Evolutionary conservation across 1,139 yeast genomes (phyloP).

Genomic region (Pichia sorboxylosa): DNA sequence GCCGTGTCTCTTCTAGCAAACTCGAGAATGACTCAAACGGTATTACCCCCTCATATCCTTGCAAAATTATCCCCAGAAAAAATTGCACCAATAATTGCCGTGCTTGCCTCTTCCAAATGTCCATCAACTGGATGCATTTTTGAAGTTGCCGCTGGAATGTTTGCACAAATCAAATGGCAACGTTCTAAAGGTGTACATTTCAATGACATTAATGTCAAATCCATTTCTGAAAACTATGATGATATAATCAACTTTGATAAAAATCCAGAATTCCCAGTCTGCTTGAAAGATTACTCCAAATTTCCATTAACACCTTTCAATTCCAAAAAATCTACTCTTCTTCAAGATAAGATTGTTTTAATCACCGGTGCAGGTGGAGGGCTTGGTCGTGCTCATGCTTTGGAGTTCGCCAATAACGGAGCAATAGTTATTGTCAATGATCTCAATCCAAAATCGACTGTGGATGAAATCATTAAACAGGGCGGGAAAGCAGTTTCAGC

Average conservation of each 20-base stretch:
- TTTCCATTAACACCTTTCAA: constrained; percentile 47
- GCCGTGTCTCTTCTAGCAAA: constrained; percentile 91
- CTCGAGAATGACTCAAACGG: constrained; percentile 89
- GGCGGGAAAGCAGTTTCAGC: constrained; percentile 86
- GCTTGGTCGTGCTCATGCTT: constrained; percentile 83
- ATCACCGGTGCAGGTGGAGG: constrained; percentile 97
- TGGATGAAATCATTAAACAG: constrained; percentile 54
- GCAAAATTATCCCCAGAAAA: constrained; percentile 76
- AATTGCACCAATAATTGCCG: constrained; percentile 82
- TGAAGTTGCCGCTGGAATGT: constrained; percentile 93
- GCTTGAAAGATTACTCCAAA: constrained; percentile 48
- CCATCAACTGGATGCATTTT: constrained; percentile 60
- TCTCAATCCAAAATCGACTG: constrained; percentile 69
- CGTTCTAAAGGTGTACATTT: constrained; percentile 78
- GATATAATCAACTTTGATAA: constrained; percentile 56
- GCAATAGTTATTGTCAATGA: constrained; percentile 95
- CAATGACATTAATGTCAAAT: constrained; percentile 76
- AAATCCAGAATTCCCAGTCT: constrained; percentile 49
- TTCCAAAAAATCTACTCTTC: constrained; percentile 35
- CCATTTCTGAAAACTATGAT: constrained; percentile 59
- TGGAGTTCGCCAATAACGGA: constrained; percentile 76
- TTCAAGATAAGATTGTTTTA: constrained; percentile 77
- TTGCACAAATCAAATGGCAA: constrained; percentile 90
- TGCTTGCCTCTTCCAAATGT: constrained; percentile 54
- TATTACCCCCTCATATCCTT: constrained; percentile 77